These are phyloP conservation scores for Cercospora canescens DNA, from an alignment of 2,329 filamentous ascomycete species.

Conservation along the genomic window DNA sequence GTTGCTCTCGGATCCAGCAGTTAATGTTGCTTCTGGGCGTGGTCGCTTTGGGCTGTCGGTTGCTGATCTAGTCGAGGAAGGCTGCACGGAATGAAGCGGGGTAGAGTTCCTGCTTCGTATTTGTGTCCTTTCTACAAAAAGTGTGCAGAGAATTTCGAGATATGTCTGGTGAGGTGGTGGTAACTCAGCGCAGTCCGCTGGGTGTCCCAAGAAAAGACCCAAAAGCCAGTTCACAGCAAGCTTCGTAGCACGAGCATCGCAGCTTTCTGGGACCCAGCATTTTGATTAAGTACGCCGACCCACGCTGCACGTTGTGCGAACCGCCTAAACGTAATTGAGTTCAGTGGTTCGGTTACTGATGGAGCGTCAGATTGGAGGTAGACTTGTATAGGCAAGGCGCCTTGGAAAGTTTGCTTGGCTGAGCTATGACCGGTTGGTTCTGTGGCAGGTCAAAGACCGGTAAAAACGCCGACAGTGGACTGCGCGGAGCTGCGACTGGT, in stretches of 20 bases:
- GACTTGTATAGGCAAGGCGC: constrained; percentile 6
- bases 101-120: neutral
- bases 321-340: constrained; percentile 8
- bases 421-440: neutral
- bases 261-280: constrained; percentile 11
- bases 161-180: neutral
- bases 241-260: constrained; percentile 6
- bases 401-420: constrained; percentile 6
- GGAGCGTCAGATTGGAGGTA: constrained; percentile 9
- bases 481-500: neutral
- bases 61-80: constrained; percentile 7
- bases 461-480: neutral
- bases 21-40: constrained; percentile 10
- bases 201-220: neutral
- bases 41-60: constrained; percentile 2
- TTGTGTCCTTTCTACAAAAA: neutral
- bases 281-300: constrained; percentile 17
- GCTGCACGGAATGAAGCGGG: neutral
- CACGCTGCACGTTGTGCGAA: neutral
- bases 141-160: neutral
- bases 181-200: neutral
- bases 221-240: constrained; percentile 1
- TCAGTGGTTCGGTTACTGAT: constrained; percentile 4
- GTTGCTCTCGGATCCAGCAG: constrained; percentile 5
- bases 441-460: neutral